These are phyloP conservation scores for Suillus lakei DNA, from an alignment of 768 basidiomycete species.

Conservation along the genomic window DNA sequence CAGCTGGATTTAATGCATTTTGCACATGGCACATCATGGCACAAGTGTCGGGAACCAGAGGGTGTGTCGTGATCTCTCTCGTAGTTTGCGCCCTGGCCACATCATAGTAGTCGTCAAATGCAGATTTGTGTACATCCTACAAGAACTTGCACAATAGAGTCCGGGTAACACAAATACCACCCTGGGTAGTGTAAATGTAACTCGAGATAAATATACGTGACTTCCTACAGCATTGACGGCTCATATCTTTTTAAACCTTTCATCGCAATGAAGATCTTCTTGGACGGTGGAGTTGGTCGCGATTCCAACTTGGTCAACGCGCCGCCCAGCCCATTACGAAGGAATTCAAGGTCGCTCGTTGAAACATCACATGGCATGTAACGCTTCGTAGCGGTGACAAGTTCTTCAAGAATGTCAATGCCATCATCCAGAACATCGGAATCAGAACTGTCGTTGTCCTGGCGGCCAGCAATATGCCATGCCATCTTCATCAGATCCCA, in stretches of 20 bases:
- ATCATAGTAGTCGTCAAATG: background rate
- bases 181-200: background rate
- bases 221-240: background rate
- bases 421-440: background rate
- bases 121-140: too few relatives aligned
- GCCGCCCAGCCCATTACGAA: background rate
- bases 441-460: background rate
- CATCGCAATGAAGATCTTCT: background rate
- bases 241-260: background rate
- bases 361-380: background rate
- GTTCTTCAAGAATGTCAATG: background rate
- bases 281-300: background rate
- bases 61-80: background rate
- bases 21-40: background rate
- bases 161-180: background rate
- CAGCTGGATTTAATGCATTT: background rate
- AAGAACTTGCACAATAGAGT: background rate
- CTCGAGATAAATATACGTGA: background rate
- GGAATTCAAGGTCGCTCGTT: background rate
- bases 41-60: background rate
- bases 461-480: background rate
- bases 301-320: background rate
- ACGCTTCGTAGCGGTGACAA: background rate
- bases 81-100: background rate
- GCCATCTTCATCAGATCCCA: background rate